Evolutionary conservation across 108 stramenopile species (phyloP).

Genomic region (Pseudonitzschia pungens): DNA sequence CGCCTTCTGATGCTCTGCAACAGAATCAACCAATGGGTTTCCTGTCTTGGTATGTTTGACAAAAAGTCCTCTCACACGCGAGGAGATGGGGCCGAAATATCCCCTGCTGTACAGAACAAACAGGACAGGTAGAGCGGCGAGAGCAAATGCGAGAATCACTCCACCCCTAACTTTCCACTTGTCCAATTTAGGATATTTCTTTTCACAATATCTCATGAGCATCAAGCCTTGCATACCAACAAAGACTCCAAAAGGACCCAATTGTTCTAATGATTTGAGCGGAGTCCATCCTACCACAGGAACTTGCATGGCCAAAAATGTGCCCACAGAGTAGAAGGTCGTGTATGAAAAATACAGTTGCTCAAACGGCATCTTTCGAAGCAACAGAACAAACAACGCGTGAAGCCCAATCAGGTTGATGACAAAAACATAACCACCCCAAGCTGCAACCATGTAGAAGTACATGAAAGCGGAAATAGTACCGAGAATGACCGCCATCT

Average conservation of each 20-base stretch:
- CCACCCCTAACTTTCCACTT: constrained; percentile 63
- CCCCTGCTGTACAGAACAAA: constrained; percentile 68
- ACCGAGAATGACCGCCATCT: constrained; percentile 32
- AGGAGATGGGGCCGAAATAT: constrained; percentile 92
- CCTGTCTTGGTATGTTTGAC: constrained; percentile 93
- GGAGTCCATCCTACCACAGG: constrained; percentile 90
- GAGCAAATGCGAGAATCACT: constrained; percentile 47
- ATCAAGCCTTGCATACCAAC: constrained; percentile 72
- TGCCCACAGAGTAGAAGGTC: constrained; percentile 91
- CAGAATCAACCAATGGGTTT: constrained; percentile 91
- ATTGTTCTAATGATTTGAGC: constrained; percentile 81
- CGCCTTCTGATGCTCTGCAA: constrained; percentile 98
- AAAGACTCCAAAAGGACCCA: constrained; percentile 80
- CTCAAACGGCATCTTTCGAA: constrained; percentile 53
- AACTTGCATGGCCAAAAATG: constrained; percentile 87
- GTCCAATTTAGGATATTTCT: constrained; percentile 45
- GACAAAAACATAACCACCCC: constrained; percentile 99
- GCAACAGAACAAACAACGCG: constrained; percentile 71
- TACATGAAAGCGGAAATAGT: constrained; percentile 65
- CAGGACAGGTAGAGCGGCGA: constrained; percentile 34
- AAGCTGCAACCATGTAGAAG: constrained; percentile 98
- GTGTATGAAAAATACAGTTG: constrained; percentile 81
- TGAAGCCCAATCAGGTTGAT: constrained; percentile 94
- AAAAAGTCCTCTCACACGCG: constrained; percentile 88
- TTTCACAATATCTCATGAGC: constrained; percentile 54